These are phyloP conservation scores for Cryptosporidium meleagridis DNA, from an alignment of 169 alveolate genomes.

Conservation along the genomic window DNA sequence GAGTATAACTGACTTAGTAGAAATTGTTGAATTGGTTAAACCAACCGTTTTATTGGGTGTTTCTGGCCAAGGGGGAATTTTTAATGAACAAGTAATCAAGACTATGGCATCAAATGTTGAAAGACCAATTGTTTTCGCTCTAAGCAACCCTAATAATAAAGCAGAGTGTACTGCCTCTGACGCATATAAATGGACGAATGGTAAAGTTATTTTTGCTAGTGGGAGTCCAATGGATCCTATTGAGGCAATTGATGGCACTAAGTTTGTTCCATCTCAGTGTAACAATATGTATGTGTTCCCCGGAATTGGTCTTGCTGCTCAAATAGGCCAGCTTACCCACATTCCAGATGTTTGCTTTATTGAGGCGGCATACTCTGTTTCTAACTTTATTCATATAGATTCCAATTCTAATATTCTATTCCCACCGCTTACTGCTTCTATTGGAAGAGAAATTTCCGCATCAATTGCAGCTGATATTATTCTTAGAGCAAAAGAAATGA, in stretches of 20 bases:
- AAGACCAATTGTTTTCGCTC: conserved; percentile 78
- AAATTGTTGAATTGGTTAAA: conserved; percentile 66
- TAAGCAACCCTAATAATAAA: conserved; percentile 78
- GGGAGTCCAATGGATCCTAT: conserved; percentile 80
- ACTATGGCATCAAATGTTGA: conserved; percentile 43
- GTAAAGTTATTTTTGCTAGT: conserved; percentile 76
- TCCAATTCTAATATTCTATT: conserved; percentile 3
- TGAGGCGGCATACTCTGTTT: conserved; percentile 71
- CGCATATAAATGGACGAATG: conserved; percentile 77
- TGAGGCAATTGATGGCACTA: conserved; percentile 25
- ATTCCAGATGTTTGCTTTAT: conserved; percentile 74
- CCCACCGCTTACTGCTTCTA: conserved; percentile 54
- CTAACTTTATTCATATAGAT: neutral
- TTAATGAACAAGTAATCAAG: conserved; percentile 68
- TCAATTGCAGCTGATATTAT: conserved; percentile 61
- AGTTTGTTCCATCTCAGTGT: conserved; percentile 68
- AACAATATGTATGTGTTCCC: conserved; percentile 80
- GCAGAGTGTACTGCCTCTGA: conserved; percentile 79
- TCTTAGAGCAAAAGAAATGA: conserved; percentile 7
- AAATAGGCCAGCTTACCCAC: conserved; percentile 41
- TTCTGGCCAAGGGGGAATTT: conserved; percentile 75
- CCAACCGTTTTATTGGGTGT: conserved; percentile 78
- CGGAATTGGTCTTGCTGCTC: conserved; percentile 79
- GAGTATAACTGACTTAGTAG: conserved; percentile 23
- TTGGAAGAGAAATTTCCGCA: conserved; percentile 55